Percentiles rank a stretch among this genome's conserved stretches.
Conservation (phyloP, 1,284 basidiomycete genomes). For the Sanghuangporus weigelae region DNA sequence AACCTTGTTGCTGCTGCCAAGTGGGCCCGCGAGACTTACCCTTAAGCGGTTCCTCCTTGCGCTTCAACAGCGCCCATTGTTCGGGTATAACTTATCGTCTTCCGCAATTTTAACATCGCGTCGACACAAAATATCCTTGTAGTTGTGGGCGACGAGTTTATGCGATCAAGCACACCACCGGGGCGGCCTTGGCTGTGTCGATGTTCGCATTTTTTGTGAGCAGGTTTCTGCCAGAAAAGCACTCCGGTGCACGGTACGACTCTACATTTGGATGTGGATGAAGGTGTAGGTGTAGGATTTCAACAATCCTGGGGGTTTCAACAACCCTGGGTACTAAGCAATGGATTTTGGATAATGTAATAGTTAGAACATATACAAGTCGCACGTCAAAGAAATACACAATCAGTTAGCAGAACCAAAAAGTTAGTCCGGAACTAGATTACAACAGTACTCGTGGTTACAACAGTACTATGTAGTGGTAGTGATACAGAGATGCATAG, state of each 20-base stretch:
- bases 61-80: constrained; percentile 86
- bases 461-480: no score
- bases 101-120: constrained; percentile 9
- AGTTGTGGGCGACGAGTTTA: constrained; percentile 13
- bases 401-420: no score
- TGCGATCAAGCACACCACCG: not conserved
- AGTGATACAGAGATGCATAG: not conserved
- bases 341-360: constrained; percentile 4
- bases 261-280: not conserved
- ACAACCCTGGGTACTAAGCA: constrained; percentile 10
- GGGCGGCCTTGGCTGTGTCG: not conserved
- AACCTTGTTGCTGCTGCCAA: constrained; percentile 90
- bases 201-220: not conserved
- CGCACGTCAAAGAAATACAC: not conserved
- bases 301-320: constrained; percentile 18
- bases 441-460: not conserved
- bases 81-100: constrained; percentile 40
- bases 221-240: not conserved
- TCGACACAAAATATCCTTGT: constrained; percentile 16
- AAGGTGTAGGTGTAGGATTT: constrained; percentile 14
- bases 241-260: not conserved
- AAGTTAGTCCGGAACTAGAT: not conserved
- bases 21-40: constrained; percentile 82
- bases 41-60: constrained; percentile 53
- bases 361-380: not conserved